Percentiles rank a stretch among this genome's conserved stretches.
phyloP scores from a whole-genome alignment of 441 rosid species.

The Populus trichocarpa region DNA sequence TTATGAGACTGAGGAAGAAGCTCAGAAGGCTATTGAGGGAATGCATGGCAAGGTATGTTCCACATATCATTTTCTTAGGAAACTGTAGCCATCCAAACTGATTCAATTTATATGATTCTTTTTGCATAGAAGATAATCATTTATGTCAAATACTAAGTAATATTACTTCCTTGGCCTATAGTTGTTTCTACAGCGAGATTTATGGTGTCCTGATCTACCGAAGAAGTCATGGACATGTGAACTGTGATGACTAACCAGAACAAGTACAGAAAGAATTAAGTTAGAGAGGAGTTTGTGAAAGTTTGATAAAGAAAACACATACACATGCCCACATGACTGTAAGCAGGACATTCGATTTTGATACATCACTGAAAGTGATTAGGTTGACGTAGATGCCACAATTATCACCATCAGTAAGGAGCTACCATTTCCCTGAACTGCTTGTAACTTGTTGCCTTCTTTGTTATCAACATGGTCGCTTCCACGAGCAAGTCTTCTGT shows the following conservation, averaged over 20 bases:
- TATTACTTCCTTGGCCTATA: no score
- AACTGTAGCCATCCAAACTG: not conserved
- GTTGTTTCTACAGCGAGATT: no score
- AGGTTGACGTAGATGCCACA: not conserved
- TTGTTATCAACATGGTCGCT: not conserved
- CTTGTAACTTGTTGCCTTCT: not conserved
- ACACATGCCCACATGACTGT: not conserved
- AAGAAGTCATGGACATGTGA: no score
- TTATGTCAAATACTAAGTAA: no score
- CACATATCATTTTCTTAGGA: not conserved
- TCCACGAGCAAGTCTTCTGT: not conserved
- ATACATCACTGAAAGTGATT: not conserved
- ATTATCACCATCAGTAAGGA: not conserved
- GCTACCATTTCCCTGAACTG: not conserved
- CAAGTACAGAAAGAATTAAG: no score
- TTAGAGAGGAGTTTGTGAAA: no score
- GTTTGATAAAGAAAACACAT: no score
- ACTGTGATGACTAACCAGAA: no score
- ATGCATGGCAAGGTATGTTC: slow-evolving; percentile 85
- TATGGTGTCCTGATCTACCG: no score
- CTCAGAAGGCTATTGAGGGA: slow-evolving; percentile 65
- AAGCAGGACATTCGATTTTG: not conserved
- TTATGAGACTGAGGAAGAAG: slow-evolving; percentile 72
- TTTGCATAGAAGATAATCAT: no score
- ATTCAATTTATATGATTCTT: not conserved